These are phyloP conservation scores for Boletales sp. DNA, from an alignment of 768 basidiomycete species.

Conservation along the genomic window DNA sequence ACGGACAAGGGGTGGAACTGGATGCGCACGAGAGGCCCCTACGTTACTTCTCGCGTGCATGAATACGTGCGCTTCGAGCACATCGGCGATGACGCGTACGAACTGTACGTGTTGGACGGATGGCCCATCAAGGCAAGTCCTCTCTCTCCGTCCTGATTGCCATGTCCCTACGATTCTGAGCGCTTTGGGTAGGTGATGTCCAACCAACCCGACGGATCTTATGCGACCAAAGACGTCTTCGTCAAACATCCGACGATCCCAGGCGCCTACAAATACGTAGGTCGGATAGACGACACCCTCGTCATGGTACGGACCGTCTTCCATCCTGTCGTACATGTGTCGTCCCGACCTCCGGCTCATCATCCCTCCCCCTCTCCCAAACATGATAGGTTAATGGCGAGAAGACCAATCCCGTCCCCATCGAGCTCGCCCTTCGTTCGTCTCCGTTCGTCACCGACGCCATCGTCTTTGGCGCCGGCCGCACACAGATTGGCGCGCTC, in stretches of 20 bases:
- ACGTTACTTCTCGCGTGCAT: slow-evolving; percentile 12
- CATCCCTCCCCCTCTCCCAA: too few species aligned
- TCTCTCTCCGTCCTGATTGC: too few species aligned
- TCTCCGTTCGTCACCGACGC: slow-evolving; percentile 47
- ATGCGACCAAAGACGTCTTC: slow-evolving; percentile 55
- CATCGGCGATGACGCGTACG: slow-evolving; percentile 39
- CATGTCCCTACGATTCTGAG: neutral
- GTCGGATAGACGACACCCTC: slow-evolving; percentile 54
- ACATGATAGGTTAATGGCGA: slow-evolving; percentile 39
- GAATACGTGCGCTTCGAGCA: slow-evolving; percentile 43
- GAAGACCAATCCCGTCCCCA: slow-evolving; percentile 56
- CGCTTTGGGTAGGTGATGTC: slow-evolving; percentile 17
- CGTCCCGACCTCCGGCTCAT: too few species aligned
- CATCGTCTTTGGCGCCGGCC: slow-evolving; percentile 49
- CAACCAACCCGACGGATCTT: slow-evolving; percentile 51
- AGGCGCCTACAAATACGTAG: slow-evolving; percentile 45
- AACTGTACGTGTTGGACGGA: slow-evolving; percentile 48
- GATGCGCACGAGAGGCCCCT: slow-evolving; percentile 34
- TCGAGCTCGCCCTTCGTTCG: slow-evolving; percentile 52
- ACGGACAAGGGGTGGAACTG: slow-evolving; percentile 57
- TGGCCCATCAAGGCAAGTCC: slow-evolving; percentile 44
- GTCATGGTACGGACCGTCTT: slow-evolving; percentile 25
- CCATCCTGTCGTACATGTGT: too few species aligned
- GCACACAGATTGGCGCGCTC: slow-evolving; percentile 47
- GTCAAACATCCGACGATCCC: slow-evolving; percentile 43